phyloP scores from a whole-genome alignment of 2,329 filamentous ascomycete genomes.

The Paracoccidioides lutzii region DNA sequence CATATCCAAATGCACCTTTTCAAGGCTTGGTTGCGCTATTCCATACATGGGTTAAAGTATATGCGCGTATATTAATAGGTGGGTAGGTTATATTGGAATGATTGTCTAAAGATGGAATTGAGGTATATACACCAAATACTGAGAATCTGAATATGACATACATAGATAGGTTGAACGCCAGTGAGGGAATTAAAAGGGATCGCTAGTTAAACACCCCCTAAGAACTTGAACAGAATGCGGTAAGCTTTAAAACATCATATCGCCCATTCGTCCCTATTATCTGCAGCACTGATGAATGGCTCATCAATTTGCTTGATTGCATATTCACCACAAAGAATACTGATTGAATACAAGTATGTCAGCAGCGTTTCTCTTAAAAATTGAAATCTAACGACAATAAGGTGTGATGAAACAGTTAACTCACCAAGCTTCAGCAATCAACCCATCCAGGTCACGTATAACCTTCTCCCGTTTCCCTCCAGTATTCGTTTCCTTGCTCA shows the following conservation, averaged over 20 bases:
- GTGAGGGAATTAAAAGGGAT: not conserved
- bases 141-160: not conserved
- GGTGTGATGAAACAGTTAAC: constrained; percentile 18
- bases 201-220: not conserved
- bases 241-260: constrained; percentile 27
- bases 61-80: not conserved
- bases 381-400: not conserved
- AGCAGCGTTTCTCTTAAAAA: not conserved
- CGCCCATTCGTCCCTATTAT: constrained; percentile 71
- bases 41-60: no score
- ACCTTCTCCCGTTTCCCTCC: constrained; percentile 66
- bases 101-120: not conserved
- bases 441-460: constrained; percentile 76
- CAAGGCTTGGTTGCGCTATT: not conserved
- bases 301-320: constrained; percentile 91
- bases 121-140: not conserved
- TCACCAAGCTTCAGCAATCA: constrained; percentile 83
- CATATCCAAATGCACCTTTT: not conserved
- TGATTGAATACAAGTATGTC: constrained; percentile 24
- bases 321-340: constrained; percentile 86
- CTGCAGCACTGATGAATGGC: constrained; percentile 65
- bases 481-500: constrained; percentile 60
- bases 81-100: not conserved
- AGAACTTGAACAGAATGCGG: not conserved
- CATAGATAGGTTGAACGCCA: not conserved